phyloP scores from a whole-genome alignment of 768 basidiomycete genomes.

The Rhizopogon vulgaris region DNA sequence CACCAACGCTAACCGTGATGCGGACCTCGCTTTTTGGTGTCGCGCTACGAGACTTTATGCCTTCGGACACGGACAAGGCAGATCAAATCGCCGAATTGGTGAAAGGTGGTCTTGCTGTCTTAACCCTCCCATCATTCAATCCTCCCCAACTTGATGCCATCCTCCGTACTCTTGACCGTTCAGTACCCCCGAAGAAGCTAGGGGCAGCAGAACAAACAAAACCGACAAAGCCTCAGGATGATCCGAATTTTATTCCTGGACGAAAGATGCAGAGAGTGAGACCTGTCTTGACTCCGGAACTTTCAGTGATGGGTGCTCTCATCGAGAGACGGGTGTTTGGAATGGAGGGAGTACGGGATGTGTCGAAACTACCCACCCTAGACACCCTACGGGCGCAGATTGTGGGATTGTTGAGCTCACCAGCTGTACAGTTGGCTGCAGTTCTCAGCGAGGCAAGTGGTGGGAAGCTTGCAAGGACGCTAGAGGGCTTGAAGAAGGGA shows the following conservation, averaged over 20 bases:
- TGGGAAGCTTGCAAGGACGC: slow-evolving; percentile 59
- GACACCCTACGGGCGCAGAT: slow-evolving; percentile 77
- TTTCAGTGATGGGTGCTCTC: slow-evolving; percentile 72
- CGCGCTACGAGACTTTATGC: slow-evolving; percentile 55
- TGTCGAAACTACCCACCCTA: slow-evolving; percentile 72
- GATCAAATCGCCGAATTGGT: slow-evolving; percentile 50
- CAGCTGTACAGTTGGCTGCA: slow-evolving; percentile 66
- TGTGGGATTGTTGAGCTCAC: slow-evolving; percentile 75
- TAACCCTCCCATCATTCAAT: slow-evolving; percentile 59
- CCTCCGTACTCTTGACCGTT: slow-evolving; percentile 60
- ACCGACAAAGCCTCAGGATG: slow-evolving; percentile 48
- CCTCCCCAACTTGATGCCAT: slow-evolving; percentile 68
- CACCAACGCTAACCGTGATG: slow-evolving; percentile 61
- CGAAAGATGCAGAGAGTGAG: slow-evolving; percentile 56
- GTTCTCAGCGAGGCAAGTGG: slow-evolving; percentile 66
- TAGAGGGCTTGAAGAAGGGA: slow-evolving; percentile 69
- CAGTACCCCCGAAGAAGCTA: slow-evolving; percentile 52
- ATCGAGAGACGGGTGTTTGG: slow-evolving; percentile 72
- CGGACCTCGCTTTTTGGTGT: slow-evolving; percentile 79
- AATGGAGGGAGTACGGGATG: slow-evolving; percentile 48
- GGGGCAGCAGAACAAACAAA: slow-evolving; percentile 47
- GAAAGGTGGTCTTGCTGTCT: slow-evolving; percentile 57
- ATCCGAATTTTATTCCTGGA: slow-evolving; percentile 60
- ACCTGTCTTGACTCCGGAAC: slow-evolving; percentile 52
- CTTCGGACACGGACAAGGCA: slow-evolving; percentile 42